Evolutionary conservation across 2,329 filamentous ascomycete genomes (phyloP).

Genomic region (Calonectria pauciramosa): DNA sequence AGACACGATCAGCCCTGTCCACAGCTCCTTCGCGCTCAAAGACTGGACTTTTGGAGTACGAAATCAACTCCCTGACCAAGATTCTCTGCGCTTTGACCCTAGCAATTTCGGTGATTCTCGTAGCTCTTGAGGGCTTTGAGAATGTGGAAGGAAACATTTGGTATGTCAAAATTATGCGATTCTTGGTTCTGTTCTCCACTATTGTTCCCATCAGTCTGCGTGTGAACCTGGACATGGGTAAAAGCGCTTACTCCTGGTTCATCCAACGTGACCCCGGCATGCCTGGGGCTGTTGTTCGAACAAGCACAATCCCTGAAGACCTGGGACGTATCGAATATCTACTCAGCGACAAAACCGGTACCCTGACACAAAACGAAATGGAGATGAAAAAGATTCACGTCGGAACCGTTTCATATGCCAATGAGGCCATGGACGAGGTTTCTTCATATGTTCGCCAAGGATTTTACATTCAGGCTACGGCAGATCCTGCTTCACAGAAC

Average conservation of each 20-base stretch:
- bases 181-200: slow-evolving; percentile 97
- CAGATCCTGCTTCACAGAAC: slow-evolving; percentile 58
- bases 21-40: slow-evolving; percentile 94
- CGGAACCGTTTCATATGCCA: slow-evolving; percentile 97
- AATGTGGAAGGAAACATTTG: slow-evolving; percentile 77
- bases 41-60: slow-evolving; percentile 91
- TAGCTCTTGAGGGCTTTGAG: slow-evolving; percentile 87
- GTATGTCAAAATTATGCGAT: slow-evolving; percentile 99
- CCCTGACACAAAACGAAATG: slow-evolving; percentile 97
- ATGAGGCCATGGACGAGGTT: slow-evolving; percentile 99
- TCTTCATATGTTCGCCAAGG: slow-evolving; percentile 86
- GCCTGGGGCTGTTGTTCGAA: slow-evolving; percentile 91
- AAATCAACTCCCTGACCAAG: slow-evolving; percentile 97
- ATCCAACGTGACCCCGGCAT: slow-evolving; percentile 94
- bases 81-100: slow-evolving; percentile 93
- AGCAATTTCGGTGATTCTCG: slow-evolving; percentile 86
- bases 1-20: slow-evolving; percentile 93
- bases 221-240: slow-evolving; percentile 97
- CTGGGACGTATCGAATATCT: slow-evolving; percentile 96
- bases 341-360: slow-evolving; percentile 98
- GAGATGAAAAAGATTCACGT: slow-evolving; percentile 99
- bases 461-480: slow-evolving; percentile 71
- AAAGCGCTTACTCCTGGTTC: slow-evolving; percentile 95
- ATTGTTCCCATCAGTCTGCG: slow-evolving; percentile 97
- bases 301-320: slow-evolving; percentile 97